Evolutionary conservation across 441 rosid genomes (phyloP).

Genomic region (Omphalea diandra): DNA sequence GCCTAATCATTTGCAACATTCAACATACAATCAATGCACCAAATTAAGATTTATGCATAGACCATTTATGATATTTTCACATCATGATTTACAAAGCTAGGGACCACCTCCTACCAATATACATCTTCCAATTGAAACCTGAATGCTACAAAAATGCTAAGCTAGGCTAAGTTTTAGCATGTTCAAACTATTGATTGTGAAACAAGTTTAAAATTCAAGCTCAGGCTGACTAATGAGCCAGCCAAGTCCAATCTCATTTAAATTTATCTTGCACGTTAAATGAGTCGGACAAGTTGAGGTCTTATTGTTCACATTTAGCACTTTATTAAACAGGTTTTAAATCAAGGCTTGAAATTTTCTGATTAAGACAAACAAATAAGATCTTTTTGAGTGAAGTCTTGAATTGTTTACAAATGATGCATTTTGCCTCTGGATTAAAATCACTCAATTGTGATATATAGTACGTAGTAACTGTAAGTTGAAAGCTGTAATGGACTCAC

Average conservation of each 20-base stretch:
- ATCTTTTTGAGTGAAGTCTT: not conserved
- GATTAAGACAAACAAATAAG: not conserved
- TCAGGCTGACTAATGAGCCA: not conserved
- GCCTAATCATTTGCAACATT: conserved; percentile 9
- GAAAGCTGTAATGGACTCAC: not conserved
- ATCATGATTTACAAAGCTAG: not conserved
- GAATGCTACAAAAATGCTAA: not conserved
- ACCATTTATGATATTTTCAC: not conserved
- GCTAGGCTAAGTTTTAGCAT: not conserved
- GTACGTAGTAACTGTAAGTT: not conserved
- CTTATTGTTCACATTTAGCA: not conserved
- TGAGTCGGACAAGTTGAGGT: not conserved
- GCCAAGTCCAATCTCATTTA: not conserved
- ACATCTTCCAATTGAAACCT: not conserved
- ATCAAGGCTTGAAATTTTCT: not conserved
- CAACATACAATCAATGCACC: conserved; percentile 15
- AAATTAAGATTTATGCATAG: not conserved
- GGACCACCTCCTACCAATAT: not conserved
- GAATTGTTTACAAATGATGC: not conserved
- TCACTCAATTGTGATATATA: not conserved
- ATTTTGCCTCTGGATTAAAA: not conserved
- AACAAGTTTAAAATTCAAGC: not conserved
- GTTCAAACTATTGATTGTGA: not conserved
- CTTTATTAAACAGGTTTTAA: not conserved
- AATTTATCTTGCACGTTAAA: not conserved